Base-by-base conservation (phyloP, 2,329 filamentous ascomycete genomes). In the Trichoderma atroviride region DNA sequence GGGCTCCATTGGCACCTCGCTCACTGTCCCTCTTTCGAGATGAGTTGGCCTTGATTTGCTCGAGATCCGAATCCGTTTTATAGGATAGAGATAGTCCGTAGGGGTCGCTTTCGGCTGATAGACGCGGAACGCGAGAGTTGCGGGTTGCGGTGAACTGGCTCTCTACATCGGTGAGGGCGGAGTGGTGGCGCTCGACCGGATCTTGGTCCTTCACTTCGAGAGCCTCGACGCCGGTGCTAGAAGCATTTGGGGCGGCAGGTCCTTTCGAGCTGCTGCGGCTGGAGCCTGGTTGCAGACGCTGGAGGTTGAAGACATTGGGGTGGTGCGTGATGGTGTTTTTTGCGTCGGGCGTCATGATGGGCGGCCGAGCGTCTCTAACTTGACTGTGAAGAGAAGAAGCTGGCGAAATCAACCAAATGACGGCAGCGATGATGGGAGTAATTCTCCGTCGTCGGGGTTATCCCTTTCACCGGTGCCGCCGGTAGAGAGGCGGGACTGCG, bases 61-160 rank as follows among this genome's bases (percentile, higher is more conserved):
- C 87, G 72, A 97, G 88, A 78, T 97, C 92, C 22, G 86, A 87
- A 35, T 89, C 84, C 24, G 91, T 89, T 82, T 97, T 98, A 78
- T 96, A 88, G 66, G 88, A 89, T 2, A 88, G 87, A 0, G 92
- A 89, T 4, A 98, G 89, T 67, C 90, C 88, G 80, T 93, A 96
- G 0, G 95, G 95, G 75, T 98, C 95, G 75, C 88, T 91, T 73
- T 90, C 88, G 31, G 80, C 79, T 24, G 84, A 87, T 75, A 90
- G 87, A 10, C 83, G 84, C 0, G 90, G 89, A 9, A 87, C 80
- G 50, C 83, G 82, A 55, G 84, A 75, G n/a, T 72, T 75, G 47
- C 73, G 74, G 35, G 76, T 76, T 16, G 76, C 73, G 1, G 80
- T 80, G 43, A 78, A 74, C 73, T 86, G 84, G 72, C 80, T 82